Conservation (phyloP, 2,329 filamentous ascomycete species). For the Fusarium mexicanum region DNA sequence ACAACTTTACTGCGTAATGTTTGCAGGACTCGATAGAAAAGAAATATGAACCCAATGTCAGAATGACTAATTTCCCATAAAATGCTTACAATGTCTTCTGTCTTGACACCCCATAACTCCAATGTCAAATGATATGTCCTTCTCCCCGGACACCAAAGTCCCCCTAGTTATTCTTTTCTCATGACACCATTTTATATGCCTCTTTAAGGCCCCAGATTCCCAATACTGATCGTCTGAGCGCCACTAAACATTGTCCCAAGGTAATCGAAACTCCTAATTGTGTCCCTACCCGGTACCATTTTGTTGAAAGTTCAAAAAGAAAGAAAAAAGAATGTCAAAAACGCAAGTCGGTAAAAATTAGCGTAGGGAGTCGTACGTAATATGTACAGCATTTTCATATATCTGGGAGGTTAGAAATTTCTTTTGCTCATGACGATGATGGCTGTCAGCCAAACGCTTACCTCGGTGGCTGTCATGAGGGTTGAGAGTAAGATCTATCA, state of each 20-base stretch:
- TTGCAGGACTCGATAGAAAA: background rate
- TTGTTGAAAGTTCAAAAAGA: conserved; percentile 6
- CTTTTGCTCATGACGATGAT: background rate
- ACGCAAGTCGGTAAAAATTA: background rate
- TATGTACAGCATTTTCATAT: background rate
- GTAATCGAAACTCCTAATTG: conserved; percentile 22
- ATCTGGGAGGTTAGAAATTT: background rate
- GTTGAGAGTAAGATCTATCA: background rate
- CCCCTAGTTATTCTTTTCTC: conserved; percentile 14
- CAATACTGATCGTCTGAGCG: conserved; percentile 3
- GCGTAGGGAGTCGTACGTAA: background rate
- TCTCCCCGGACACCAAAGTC: conserved; percentile 23
- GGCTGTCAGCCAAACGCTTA: background rate
- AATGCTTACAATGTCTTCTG: conserved; percentile 19
- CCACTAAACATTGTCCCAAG: conserved; percentile 23
- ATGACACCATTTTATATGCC: conserved; percentile 18
- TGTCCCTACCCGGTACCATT: background rate
- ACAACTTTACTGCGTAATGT: background rate
- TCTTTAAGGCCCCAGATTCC: background rate
- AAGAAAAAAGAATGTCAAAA: conserved; percentile 8
- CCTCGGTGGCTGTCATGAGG: background rate
- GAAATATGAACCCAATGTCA: conserved; percentile 8
- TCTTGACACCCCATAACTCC: conserved; percentile 14
- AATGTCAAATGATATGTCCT: conserved; percentile 24
- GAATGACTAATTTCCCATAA: conserved; percentile 13